phyloP scores from a whole-genome alignment of 2,329 filamentous ascomycete genomes.

The Penicillium griseofulvum region DNA sequence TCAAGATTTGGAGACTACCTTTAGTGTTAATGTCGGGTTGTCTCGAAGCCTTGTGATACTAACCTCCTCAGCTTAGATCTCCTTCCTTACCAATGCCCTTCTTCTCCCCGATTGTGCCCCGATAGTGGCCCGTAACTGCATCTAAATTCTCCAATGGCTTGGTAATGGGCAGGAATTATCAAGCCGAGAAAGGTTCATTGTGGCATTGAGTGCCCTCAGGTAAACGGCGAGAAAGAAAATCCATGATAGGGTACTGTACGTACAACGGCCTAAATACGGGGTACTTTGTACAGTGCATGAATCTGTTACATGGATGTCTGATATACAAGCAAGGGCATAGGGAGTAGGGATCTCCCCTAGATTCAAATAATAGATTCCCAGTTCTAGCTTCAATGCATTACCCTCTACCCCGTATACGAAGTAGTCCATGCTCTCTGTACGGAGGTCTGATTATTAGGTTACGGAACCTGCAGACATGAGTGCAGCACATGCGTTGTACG shows the following conservation, averaged over 20 bases:
- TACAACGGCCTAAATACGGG: neutral
- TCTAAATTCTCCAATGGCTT: neutral
- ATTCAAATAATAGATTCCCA: neutral
- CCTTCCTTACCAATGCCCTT: neutral
- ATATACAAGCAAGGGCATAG: slow-evolving; percentile 7
- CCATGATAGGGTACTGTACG: too few relatives aligned
- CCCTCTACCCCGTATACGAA: neutral
- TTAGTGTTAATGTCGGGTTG: neutral
- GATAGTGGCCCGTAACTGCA: too few relatives aligned
- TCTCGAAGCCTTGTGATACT: neutral
- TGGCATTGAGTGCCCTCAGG: neutral
- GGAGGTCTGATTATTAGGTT: neutral
- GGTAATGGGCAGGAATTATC: neutral
- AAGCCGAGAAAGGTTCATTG: neutral
- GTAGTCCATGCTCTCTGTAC: neutral
- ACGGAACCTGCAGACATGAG: neutral
- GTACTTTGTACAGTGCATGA: slow-evolving; percentile 6
- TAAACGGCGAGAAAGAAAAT: too few relatives aligned
- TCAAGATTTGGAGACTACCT: neutral
- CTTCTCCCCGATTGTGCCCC: neutral
- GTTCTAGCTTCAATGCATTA: neutral
- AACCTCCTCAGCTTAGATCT: neutral
- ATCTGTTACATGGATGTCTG: slow-evolving; percentile 5
- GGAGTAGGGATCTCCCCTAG: slow-evolving; percentile 6
- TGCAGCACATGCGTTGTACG: neutral